phyloP scores from a whole-genome alignment of 352 stramenopile genomes.

The Phytophthora rubi region DNA sequence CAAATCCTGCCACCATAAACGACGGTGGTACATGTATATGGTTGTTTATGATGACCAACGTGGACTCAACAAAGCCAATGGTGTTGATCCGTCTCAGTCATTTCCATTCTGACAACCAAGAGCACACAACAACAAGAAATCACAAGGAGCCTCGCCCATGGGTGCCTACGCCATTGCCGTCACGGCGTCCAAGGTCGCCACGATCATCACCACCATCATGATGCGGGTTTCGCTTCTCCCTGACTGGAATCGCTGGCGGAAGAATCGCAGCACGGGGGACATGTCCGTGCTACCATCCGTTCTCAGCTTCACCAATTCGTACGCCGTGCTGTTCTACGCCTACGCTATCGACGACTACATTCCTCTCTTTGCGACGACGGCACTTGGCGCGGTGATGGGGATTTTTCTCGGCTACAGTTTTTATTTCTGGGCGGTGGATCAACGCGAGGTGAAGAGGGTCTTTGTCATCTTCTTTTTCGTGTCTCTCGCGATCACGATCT shows the following conservation, averaged over 20 bases:
- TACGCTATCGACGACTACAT: constrained; percentile 21
- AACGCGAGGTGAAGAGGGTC: constrained; percentile 11
- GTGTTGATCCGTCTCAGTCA: background rate
- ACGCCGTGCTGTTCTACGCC: background rate
- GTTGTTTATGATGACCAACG: too few relatives aligned
- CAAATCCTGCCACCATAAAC: too few relatives aligned
- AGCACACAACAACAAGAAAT: background rate
- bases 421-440: constrained; percentile 19
- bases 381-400: constrained; percentile 25
- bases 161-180: constrained; percentile 19
- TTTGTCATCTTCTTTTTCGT: constrained; percentile 7
- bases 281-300: background rate
- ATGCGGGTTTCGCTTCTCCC: constrained; percentile 43
- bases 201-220: constrained; percentile 41
- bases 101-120: background rate
- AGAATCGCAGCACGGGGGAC: background rate
- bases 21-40: too few relatives aligned
- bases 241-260: background rate
- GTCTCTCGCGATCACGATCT: constrained; percentile 32
- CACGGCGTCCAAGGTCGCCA: constrained; percentile 30
- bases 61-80: background rate
- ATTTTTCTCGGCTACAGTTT: constrained; percentile 25
- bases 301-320: background rate
- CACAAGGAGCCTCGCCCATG: background rate
- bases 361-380: constrained; percentile 27